These are phyloP conservation scores for Colletotrichum filicis DNA, from an alignment of 2,329 filamentous ascomycete genomes.

Conservation along the genomic window DNA sequence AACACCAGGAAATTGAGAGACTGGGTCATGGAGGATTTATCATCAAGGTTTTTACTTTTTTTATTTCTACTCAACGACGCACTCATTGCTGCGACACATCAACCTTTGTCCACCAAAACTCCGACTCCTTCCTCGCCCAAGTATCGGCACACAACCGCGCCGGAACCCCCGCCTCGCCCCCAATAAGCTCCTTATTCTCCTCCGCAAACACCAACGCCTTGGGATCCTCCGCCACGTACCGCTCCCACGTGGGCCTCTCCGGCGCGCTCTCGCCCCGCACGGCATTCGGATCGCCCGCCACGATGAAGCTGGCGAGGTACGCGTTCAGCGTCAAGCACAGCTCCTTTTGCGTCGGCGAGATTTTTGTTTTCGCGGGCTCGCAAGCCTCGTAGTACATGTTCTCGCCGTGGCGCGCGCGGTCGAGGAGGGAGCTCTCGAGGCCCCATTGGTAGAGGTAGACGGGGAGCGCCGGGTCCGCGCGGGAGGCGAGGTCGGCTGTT, in stretches of 20 bases:
- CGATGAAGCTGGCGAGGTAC: slow-evolving; percentile 52
- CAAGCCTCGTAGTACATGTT: slow-evolving; percentile 43
- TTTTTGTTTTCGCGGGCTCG: slow-evolving; percentile 51
- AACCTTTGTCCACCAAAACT: slow-evolving; percentile 71
- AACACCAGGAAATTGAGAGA: too few species aligned
- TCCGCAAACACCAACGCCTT: slow-evolving; percentile 66
- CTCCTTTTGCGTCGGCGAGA: slow-evolving; percentile 49
- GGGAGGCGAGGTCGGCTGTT: slow-evolving; percentile 57
- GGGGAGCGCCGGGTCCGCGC: slow-evolving; percentile 27
- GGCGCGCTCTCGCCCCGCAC: slow-evolving; percentile 33
- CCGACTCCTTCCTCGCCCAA: slow-evolving; percentile 59
- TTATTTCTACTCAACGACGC: neutral
- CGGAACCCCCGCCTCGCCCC: slow-evolving; percentile 49
- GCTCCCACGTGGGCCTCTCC: slow-evolving; percentile 51
- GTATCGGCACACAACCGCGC: slow-evolving; percentile 52
- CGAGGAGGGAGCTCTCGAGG: slow-evolving; percentile 49
- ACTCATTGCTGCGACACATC: slow-evolving; percentile 52
- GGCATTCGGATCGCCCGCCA: slow-evolving; percentile 24
- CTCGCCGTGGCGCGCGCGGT: slow-evolving; percentile 59
- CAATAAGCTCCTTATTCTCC: slow-evolving; percentile 66
- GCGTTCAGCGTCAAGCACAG: slow-evolving; percentile 53
- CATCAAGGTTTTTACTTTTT: neutral
- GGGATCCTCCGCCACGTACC: slow-evolving; percentile 39
- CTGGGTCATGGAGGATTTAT: too few species aligned
- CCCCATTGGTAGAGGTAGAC: slow-evolving; percentile 67